These are phyloP conservation scores for Amorphotheca resinae DNA, from an alignment of 495 filamentous ascomycete genomes.

Conservation along the genomic window DNA sequence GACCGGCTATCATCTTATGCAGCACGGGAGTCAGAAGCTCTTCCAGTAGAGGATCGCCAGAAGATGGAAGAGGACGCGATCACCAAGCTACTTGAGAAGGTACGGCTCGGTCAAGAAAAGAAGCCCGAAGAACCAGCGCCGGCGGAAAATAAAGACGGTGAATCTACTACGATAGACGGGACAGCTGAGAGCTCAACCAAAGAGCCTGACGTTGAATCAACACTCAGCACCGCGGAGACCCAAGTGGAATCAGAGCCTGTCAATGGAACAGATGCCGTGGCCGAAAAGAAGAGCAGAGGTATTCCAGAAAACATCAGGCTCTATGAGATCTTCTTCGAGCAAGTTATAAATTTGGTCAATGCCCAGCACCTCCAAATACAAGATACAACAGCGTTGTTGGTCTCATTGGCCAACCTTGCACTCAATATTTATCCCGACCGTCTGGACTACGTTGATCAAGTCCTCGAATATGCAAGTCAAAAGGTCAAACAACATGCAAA, in stretches of 20 bases:
- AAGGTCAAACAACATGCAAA: slow-evolving; percentile 86
- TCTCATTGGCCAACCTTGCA: slow-evolving; percentile 84
- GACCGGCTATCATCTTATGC: slow-evolving; percentile 89
- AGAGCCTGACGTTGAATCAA: slow-evolving; percentile 3
- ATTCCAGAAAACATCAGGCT: slow-evolving; percentile 78
- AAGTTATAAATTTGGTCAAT: slow-evolving; percentile 86
- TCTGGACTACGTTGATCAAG: slow-evolving; percentile 90
- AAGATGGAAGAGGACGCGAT: slow-evolving; percentile 79
- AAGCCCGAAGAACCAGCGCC: slow-evolving; percentile 13
- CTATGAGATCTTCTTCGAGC: slow-evolving; percentile 96
- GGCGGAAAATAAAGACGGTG: slow-evolving; percentile 18
- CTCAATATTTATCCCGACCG: slow-evolving; percentile 89
- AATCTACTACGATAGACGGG: slow-evolving; percentile 20
- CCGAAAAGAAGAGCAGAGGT: slow-evolving; percentile 47
- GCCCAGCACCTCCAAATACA: slow-evolving; percentile 84
- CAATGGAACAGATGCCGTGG: slow-evolving; percentile 24
- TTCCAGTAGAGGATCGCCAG: slow-evolving; percentile 54
- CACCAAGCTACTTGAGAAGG: slow-evolving; percentile 57
- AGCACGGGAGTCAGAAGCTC: slow-evolving; percentile 67
- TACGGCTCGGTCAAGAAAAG: slow-evolving; percentile 54
- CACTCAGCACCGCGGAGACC: slow-evolving; percentile 15
- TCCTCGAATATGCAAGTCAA: slow-evolving; percentile 74
- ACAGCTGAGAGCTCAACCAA: slow-evolving; percentile 17
- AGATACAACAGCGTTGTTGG: slow-evolving; percentile 84
- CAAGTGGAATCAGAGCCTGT: slow-evolving; percentile 21